Base-by-base conservation (phyloP, 306 rosid species). In the Canavalia ensiformis region DNA sequence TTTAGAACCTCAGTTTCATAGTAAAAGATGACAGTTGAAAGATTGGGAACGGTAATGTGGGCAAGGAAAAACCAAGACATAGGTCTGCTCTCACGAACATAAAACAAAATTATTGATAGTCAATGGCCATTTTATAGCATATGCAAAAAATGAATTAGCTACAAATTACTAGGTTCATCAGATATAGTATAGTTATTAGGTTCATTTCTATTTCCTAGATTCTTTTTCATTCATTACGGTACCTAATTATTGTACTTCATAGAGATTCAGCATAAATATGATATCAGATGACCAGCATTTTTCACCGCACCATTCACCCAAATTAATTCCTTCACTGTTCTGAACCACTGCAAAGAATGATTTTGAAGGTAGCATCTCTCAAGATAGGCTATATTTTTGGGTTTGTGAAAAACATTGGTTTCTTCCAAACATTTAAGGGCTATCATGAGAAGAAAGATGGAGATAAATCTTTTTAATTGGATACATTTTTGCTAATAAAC, bases 31-130 rank as follows among this genome's bases (percentile, higher is more conserved):
- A 88, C 87, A 0, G 94, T 93, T 28, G 94, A 87, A 70, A 93
- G 93, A 84, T 90, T 84, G 25, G 97, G 97, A 77, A 91, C 80
- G 1, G 94, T 83, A 35, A 90, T 41, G 9, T 84, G 90, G 74
- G 97, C 94, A 73, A 91, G 87, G 88, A 93, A 93, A 87, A 93
- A 93, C 97, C 97, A 93, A 58, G 97, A 52, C 97, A 93, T 91
- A 63, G 97, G 92, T 82, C 97, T 93, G 86, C 76, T 47, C 62
- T 86, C 83, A 80, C 81, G 73, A 75, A 57, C 66, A 83, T 72
- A 60, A 51, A 83, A 79, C 63, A 70, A 74, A 78, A 79, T 77
- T 64, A 47, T 83, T 86, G 79, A 51, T 35, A 45, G 69, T 25
- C 57, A 65, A 59, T 42, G 50, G 60, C 25, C 62, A 65, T 59